These are phyloP conservation scores for Gossypium rotundifolium DNA, from an alignment of 345 rosid genomes.

Conservation along the genomic window DNA sequence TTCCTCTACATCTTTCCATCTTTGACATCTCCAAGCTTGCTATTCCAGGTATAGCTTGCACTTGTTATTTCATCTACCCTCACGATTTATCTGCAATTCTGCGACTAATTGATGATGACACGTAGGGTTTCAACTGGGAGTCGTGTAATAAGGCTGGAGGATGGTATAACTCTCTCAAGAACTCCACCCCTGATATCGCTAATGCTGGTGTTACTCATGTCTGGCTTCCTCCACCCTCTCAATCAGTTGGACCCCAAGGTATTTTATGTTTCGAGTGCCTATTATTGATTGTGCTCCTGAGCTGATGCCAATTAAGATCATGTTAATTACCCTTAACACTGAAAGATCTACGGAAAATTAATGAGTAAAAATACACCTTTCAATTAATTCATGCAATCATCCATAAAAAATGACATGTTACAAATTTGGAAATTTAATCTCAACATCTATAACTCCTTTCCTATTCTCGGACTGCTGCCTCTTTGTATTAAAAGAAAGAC, in stretches of 20 bases:
- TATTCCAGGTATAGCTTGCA: slow-evolving; percentile 47
- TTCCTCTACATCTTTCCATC: slow-evolving; percentile 34
- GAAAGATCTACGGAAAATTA: too few relatives aligned
- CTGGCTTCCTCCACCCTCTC: slow-evolving; percentile 97
- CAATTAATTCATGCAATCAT: too few relatives aligned
- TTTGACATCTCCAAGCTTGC: slow-evolving; percentile 35
- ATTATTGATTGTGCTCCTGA: background rate
- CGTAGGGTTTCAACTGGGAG: slow-evolving; percentile 89
- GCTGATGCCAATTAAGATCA: background rate
- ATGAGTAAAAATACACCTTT: background rate
- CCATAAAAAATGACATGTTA: too few relatives aligned
- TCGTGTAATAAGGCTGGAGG: slow-evolving; percentile 64
- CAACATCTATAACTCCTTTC: too few relatives aligned
- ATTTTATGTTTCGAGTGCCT: background rate
- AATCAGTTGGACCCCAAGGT: slow-evolving; percentile 64
- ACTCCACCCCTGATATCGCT: slow-evolving; percentile 45
- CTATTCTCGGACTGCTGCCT: too few relatives aligned
- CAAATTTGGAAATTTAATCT: too few relatives aligned
- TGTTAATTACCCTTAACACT: background rate
- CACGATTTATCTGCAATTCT: background rate
- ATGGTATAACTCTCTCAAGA: slow-evolving; percentile 70
- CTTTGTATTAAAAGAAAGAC: too few relatives aligned
- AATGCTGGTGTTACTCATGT: slow-evolving; percentile 73
- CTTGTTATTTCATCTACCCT: background rate
- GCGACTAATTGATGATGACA: background rate